Percentiles rank a stretch among this genome's conserved stretches.
phyloP scores from a whole-genome alignment of 345 rosid genomes.

The Citrus glauca region DNA sequence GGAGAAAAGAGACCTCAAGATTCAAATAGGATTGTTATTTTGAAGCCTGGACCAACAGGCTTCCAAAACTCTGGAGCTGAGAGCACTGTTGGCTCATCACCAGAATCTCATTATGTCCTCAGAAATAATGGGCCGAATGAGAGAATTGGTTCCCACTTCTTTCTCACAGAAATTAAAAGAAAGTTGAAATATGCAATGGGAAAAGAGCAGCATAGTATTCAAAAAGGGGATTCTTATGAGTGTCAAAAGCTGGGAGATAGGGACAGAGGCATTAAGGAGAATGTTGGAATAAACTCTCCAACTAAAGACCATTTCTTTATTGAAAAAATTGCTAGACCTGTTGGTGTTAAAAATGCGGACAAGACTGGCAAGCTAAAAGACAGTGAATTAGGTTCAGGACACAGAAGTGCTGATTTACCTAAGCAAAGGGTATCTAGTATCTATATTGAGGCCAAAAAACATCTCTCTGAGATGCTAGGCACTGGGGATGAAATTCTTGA shows the following conservation, averaged over 20 bases:
- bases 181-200: slow-evolving; percentile 81
- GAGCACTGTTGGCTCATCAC: slow-evolving; percentile 31
- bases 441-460: slow-evolving; percentile 90
- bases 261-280: slow-evolving; percentile 40
- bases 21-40: slow-evolving; percentile 65
- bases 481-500: slow-evolving; percentile 41
- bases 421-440: slow-evolving; percentile 57
- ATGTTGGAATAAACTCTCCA: slow-evolving; percentile 46
- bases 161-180: slow-evolving; percentile 73
- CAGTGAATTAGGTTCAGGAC: slow-evolving; percentile 26
- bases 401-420: slow-evolving; percentile 29
- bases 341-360: slow-evolving; percentile 36
- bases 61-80: slow-evolving; percentile 37
- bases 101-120: slow-evolving; percentile 31
- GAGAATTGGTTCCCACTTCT: slow-evolving; percentile 55
- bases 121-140: slow-evolving; percentile 41
- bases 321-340: slow-evolving; percentile 69
- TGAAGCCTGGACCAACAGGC: slow-evolving; percentile 64
- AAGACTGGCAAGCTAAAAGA: slow-evolving; percentile 34
- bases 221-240: slow-evolving; percentile 26
- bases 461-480: slow-evolving; percentile 78
- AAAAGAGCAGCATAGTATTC: slow-evolving; percentile 50
- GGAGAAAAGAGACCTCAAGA: slow-evolving; percentile 39
- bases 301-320: slow-evolving; percentile 85
- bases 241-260: slow-evolving; percentile 14